A percentile compares a stretch with the other conserved stretches of the same genome.
Conservation (phyloP, 2,329 filamentous ascomycete genomes). For the Alternaria postmessia region DNA sequence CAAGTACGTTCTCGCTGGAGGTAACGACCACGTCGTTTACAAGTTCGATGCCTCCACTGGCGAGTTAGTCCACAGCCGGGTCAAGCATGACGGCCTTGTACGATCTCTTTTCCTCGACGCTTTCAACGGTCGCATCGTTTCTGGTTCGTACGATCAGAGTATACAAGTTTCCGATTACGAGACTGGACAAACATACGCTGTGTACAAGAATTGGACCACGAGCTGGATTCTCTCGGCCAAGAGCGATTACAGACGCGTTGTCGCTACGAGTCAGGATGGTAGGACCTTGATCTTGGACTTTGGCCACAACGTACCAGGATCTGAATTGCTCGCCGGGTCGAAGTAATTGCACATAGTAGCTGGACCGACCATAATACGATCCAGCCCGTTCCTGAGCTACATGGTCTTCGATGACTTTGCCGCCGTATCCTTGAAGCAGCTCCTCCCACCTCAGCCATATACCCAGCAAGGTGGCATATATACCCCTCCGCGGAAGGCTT, state of each 20-base stretch:
- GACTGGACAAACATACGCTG: conserved; percentile 77
- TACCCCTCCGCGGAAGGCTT: background rate
- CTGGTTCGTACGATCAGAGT: conserved; percentile 92
- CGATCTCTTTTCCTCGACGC: conserved; percentile 91
- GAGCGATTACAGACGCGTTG: conserved; percentile 92
- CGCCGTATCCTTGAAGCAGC: background rate
- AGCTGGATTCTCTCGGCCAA: conserved; percentile 98
- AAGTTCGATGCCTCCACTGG: conserved; percentile 95
- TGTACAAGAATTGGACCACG: conserved; percentile 93
- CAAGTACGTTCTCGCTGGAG: conserved; percentile 90
- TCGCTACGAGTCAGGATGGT: conserved; percentile 93
- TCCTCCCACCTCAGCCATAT: background rate
- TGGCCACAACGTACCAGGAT: conserved; percentile 66
- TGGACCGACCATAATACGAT: background rate
- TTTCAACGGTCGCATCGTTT: conserved; percentile 83
- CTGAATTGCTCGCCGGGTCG: conserved; percentile 56
- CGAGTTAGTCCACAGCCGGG: conserved; percentile 79
- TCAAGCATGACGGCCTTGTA: conserved; percentile 85
- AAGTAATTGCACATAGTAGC: conserved; percentile 4
- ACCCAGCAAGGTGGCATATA: background rate
- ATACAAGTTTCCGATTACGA: conserved; percentile 94
- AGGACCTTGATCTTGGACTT: conserved; percentile 96
- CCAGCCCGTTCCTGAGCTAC: background rate
- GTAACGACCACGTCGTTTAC: conserved; percentile 94
- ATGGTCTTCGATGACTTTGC: background rate